phyloP scores from a whole-genome alignment of 495 filamentous ascomycete species.

The Aspergillus asperescens region DNA sequence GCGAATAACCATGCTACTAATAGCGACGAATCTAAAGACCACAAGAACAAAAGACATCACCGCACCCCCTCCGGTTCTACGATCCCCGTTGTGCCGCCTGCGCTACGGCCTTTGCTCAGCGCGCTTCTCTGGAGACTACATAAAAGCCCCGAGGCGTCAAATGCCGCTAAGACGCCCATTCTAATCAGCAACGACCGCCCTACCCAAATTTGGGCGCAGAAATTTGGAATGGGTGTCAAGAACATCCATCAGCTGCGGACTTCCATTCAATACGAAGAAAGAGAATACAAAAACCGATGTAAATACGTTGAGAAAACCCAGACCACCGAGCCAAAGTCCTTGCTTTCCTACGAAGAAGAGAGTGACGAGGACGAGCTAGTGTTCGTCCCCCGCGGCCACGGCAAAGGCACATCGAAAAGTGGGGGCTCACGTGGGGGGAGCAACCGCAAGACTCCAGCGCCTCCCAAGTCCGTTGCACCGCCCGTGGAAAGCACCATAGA shows the following conservation, averaged over 20 bases:
- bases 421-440: conserved; percentile 35
- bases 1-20: conserved; percentile 29
- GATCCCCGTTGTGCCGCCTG: conserved; percentile 37
- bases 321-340: conserved; percentile 35
- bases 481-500: conserved; percentile 32
- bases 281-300: conserved; percentile 53
- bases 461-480: conserved; percentile 24
- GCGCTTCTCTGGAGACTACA: conserved; percentile 58
- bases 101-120: conserved; percentile 55
- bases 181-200: conserved; percentile 55
- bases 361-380: conserved; percentile 59
- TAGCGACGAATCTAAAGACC: conserved; percentile 22
- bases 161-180: conserved; percentile 42
- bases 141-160: conserved; percentile 38
- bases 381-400: conserved; percentile 47
- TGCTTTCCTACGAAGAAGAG: conserved; percentile 44
- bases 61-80: conserved; percentile 34
- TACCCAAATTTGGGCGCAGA: conserved; percentile 53
- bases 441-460: conserved; percentile 18
- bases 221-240: conserved; percentile 56
- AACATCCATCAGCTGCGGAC: conserved; percentile 56
- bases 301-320: conserved; percentile 46
- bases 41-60: conserved; percentile 31
- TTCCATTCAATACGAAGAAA: conserved; percentile 53
- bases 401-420: conserved; percentile 36